Evolutionary conservation across 345 rosid species (phyloP).

Genomic region (Euphorbia pulcherrima): DNA sequence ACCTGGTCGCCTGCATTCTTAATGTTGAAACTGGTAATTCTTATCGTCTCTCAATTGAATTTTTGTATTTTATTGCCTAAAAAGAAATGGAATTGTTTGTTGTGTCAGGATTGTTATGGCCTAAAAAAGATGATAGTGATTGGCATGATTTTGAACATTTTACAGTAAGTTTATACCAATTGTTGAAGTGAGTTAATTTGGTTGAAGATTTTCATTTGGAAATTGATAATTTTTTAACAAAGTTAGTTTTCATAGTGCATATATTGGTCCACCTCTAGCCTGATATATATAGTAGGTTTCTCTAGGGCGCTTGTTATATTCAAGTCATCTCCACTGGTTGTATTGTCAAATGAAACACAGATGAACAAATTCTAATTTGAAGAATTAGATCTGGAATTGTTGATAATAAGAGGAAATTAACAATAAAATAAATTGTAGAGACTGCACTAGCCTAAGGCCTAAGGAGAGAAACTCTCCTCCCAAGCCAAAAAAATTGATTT

Average conservation of each 20-base stretch:
- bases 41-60: neutral
- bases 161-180: neutral
- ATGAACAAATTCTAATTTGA: too few relatives aligned
- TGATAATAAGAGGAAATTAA: too few relatives aligned
- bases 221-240: neutral
- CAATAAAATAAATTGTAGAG: too few relatives aligned
- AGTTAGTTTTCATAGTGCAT: neutral
- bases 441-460: too few relatives aligned
- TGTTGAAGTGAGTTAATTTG: neutral
- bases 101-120: neutral
- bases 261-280: neutral
- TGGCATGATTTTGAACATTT: neutral
- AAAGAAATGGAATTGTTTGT: neutral
- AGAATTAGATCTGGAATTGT: too few relatives aligned
- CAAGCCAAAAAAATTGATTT: too few relatives aligned
- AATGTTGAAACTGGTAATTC: slow-evolving; percentile 41
- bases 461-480: too few relatives aligned
- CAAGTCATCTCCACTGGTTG: neutral
- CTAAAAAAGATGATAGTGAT: neutral
- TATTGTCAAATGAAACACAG: too few relatives aligned
- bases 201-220: neutral
- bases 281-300: neutral
- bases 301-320: neutral
- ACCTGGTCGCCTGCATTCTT: slow-evolving; percentile 55
- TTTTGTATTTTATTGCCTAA: neutral